Base-by-base conservation (phyloP, 495 filamentous ascomycete species). In the Thermothielavioides terrestris region DNA sequence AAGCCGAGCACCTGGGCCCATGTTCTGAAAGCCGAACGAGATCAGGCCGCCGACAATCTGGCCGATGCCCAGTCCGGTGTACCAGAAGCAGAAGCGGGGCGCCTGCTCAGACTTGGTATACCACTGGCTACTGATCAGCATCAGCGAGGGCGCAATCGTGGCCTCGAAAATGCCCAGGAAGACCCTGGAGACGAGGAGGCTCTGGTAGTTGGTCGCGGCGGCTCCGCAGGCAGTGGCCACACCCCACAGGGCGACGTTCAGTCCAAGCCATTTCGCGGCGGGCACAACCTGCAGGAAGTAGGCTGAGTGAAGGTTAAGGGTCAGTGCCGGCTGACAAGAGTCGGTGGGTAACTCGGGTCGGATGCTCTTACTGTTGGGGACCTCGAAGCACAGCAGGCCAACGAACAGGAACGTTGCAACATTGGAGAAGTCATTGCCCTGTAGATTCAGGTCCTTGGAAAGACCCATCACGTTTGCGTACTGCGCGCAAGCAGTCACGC, bases 1-100 rank as follows among this genome's bases (percentile, higher is more conserved):
- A 15, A 85, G 67, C 22, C 60, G 27, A 30, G 63, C 52, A 35
- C 60, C 55, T 21, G 60, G 54, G 4, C 58, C 44, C 6, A 81
- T 67, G 43, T 81, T 75, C 62, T 84, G 82, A 52, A 80, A 80
- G 14, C 66, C 81, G 49, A 69, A 84, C 4, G 78, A 82, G 25
- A 83, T 63, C 22, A 80, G 44, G 1, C 81, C 82, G 3, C 81
- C 81, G 34, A 83, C 22, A 20, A 84, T 83, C 63, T 82, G 82
- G 14, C 77, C 80, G 18, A 76, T 48, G 1, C 82, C 82, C 6
- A 82, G 64, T 20, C 81, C 80, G 27, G 68, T 70, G 58, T 80
- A 83, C 82, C 82, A 85, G 55, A 83, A 66, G n/a, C 70, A 74
- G 53, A 81, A 82, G 17, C 82, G 74, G 1, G 78, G 77, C 2